Percentiles rank a stretch among this genome's conserved stretches.
phyloP scores from a whole-genome alignment of 345 rosid species.

The Xanthoceras sorbifolium region DNA sequence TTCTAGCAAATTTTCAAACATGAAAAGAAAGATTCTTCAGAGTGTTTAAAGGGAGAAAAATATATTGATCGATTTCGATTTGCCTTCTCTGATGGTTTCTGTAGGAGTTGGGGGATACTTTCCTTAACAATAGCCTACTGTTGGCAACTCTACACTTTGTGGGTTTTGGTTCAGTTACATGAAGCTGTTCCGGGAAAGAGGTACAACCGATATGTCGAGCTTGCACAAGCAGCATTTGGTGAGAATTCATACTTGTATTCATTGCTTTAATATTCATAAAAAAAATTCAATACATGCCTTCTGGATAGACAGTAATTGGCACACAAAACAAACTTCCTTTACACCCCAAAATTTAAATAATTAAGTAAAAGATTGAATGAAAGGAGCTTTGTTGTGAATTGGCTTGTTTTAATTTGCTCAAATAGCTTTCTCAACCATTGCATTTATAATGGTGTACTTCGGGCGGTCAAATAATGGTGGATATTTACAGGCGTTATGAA shows the following conservation, averaged over 20 bases:
- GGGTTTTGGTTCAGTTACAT: conserved; percentile 91
- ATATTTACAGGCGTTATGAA: too few relatives aligned
- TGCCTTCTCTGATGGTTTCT: conserved; percentile 12
- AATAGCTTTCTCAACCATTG: too few relatives aligned
- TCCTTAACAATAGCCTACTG: conserved; percentile 84
- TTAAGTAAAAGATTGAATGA: too few relatives aligned
- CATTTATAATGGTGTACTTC: too few relatives aligned
- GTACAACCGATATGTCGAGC: conserved; percentile 94
- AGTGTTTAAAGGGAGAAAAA: neutral
- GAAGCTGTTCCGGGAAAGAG: conserved; percentile 98
- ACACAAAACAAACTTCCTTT: neutral
- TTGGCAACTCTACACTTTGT: conserved; percentile 94
- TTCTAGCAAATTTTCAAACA: neutral
- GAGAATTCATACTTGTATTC: conserved; percentile 18
- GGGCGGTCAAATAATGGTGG: too few relatives aligned
- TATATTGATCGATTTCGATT: conserved; percentile 5
- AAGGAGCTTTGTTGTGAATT: too few relatives aligned
- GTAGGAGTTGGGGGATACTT: conserved; percentile 95
- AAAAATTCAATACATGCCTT: neutral
- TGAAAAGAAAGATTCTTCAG: neutral
- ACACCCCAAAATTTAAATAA: neutral
- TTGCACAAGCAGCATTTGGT: conserved; percentile 99
- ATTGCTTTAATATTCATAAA: neutral
- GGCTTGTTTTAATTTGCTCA: too few relatives aligned
- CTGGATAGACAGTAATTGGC: neutral